These are phyloP conservation scores for Neocatenulostroma microsporum DNA, from an alignment of 2,329 filamentous ascomycete species.

Conservation along the genomic window DNA sequence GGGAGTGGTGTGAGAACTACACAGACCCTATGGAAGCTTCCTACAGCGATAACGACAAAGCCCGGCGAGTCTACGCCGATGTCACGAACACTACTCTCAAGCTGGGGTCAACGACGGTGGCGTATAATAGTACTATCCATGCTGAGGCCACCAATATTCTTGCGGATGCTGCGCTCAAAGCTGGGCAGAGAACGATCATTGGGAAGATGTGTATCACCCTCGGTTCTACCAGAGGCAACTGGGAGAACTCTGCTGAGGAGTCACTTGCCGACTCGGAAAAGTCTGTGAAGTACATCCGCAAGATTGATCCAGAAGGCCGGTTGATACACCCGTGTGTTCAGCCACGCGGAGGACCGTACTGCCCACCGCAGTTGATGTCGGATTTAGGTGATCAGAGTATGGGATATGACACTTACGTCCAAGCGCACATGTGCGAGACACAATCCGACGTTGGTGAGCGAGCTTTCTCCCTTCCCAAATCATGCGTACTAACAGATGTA, in stretches of 20 bases:
- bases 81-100: constrained; percentile 52
- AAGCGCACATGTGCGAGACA: constrained; percentile 34
- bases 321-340: constrained; percentile 28
- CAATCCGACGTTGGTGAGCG: constrained; percentile 5
- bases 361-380: constrained; percentile 46
- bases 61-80: constrained; percentile 36
- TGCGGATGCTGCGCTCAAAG: constrained; percentile 45
- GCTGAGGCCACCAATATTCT: constrained; percentile 50
- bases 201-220: constrained; percentile 56
- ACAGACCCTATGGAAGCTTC: constrained; percentile 41
- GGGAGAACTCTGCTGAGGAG: constrained; percentile 18
- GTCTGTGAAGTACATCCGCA: constrained; percentile 22
- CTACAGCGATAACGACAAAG: constrained; percentile 43
- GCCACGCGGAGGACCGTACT: constrained; percentile 53
- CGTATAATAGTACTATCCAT: constrained; percentile 54
- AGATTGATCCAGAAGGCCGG: constrained; percentile 13
- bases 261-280: constrained; percentile 17
- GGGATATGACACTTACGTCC: constrained; percentile 48
- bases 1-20: constrained; percentile 52
- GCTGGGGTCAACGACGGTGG: constrained; percentile 56
- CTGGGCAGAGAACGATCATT: constrained; percentile 53
- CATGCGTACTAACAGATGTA: no score
- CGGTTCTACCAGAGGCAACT: constrained; percentile 32
- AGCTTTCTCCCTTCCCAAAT: no score
- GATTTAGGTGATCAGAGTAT: constrained; percentile 50